Base-by-base conservation (phyloP, 164 flowering plant genomes). In the Dillenia suffruticosa region DNA sequence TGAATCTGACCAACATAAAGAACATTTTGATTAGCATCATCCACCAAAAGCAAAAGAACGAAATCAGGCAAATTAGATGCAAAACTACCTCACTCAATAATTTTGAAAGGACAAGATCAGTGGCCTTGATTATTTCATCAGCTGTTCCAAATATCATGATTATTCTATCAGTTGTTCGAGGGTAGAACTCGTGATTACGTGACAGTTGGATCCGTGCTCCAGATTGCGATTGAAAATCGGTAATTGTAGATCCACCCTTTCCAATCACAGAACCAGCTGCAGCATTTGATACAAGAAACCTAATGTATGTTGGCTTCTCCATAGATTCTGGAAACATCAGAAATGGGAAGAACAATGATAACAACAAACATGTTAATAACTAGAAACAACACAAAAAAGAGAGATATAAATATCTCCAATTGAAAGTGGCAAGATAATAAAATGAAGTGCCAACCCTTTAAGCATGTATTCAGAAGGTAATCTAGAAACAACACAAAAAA, bases 201-300 rank as follows among this genome's bases (percentile, higher is more conserved):
- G 99, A 95, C 74, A 95, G 68, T 65, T 95, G 99, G 70, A 95
- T 88, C 19, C 94, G 77, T 49, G 97, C 92, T 48, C 94, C 96
- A 57, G 99, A 92, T 63, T 87, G 84, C 46, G 94, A 77, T 74
- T 92, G 97, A 68, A 95, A 90, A 22, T 92, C 99, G 58, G 84
- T 88, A 49, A 95, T 90, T 51, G 97, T 95, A 52, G 96, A 78
- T 26, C 99, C 99, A 70, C 99, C 97, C 78, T 95, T 95, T 57
- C 99, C 99, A 71, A 95, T 95, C 51, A 95, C 83, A 58, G 97
- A 88, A 67, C 99, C 99, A 60, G 99, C 99, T 62, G 88, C 96
- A 26, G 94, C 88, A 81, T 95, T 95, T 52, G 99, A 92, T 51
- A 92, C 89, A 60, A 95, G 96, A 73, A 95, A 95, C 75, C 82